Evolutionary conservation across 495 filamentous ascomycete species (phyloP).

Genomic region (Trichoderma orchidacearum): DNA sequence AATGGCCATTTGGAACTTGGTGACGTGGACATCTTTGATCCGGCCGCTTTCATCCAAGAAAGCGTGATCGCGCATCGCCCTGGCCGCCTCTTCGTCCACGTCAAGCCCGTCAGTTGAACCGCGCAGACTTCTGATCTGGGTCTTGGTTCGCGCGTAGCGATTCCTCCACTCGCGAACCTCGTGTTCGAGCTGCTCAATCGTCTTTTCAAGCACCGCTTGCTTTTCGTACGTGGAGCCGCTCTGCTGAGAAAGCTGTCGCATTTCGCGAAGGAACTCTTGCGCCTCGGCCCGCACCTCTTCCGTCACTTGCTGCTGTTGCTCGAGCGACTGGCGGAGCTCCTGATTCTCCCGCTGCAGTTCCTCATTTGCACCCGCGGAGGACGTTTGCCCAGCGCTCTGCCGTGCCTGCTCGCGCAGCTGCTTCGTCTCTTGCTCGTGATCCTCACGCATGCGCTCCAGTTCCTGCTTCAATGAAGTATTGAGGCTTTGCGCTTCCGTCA

Average conservation of each 20-base stretch:
- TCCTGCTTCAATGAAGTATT: constrained; percentile 66
- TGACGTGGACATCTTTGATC: constrained; percentile 83
- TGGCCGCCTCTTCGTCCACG: constrained; percentile 49
- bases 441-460: constrained; percentile 53
- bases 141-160: constrained; percentile 75
- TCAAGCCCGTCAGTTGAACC: constrained; percentile 63
- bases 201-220: constrained; percentile 60
- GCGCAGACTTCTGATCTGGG: constrained; percentile 69
- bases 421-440: constrained; percentile 49
- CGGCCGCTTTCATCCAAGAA: constrained; percentile 61
- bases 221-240: constrained; percentile 66
- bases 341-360: constrained; percentile 60
- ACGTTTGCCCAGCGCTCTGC: constrained; percentile 8
- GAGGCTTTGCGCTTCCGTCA: constrained; percentile 63
- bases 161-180: constrained; percentile 81
- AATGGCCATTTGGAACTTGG: constrained; percentile 87
- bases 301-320: constrained; percentile 69
- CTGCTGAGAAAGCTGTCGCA: constrained; percentile 71
- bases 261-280: constrained; percentile 71
- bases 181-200: constrained; percentile 60
- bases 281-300: constrained; percentile 82
- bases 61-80: constrained; percentile 52
- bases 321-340: constrained; percentile 53
- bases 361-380: constrained; percentile 27
- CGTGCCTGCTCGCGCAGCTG: constrained; percentile 54